phyloP scores from a whole-genome alignment of 169 alveolate genomes.

The Plasmodium vinckei region DNA sequence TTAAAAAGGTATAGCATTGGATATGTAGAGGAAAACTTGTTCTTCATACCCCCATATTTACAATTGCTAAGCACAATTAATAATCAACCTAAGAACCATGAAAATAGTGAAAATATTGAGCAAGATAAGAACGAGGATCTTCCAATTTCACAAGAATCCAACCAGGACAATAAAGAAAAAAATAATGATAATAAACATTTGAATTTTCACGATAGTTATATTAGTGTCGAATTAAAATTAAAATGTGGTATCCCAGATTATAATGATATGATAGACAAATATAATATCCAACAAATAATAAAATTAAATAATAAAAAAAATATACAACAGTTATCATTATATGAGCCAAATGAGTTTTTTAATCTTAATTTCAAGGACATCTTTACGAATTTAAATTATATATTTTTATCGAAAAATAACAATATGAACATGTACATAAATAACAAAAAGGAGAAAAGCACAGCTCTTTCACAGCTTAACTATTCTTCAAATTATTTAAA shows the following conservation, averaged over 20 bases:
- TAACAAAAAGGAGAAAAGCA: slow-evolving; percentile 19
- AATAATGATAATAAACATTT: too few species aligned
- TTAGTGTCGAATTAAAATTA: slow-evolving; percentile 81
- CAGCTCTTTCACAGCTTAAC: slow-evolving; percentile 6
- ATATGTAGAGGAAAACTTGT: slow-evolving; percentile 70
- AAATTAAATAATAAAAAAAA: slow-evolving; percentile 74
- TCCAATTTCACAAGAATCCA: not conserved
- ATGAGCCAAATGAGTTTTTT: slow-evolving; percentile 47
- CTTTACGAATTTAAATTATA: slow-evolving; percentile 50
- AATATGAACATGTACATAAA: slow-evolving; percentile 62
- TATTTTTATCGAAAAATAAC: slow-evolving; percentile 39
- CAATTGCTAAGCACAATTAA: not conserved
- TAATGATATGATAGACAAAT: slow-evolving; percentile 78
- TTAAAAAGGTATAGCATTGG: slow-evolving; percentile 20
- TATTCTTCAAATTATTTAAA: not conserved
- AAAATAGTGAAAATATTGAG: not conserved
- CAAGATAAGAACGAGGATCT: not conserved
- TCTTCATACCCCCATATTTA: slow-evolving; percentile 41
- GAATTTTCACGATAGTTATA: slow-evolving; percentile 13
- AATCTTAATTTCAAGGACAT: slow-evolving; percentile 52
- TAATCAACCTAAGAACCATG: not conserved
- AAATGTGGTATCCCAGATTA: slow-evolving; percentile 83
- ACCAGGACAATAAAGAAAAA: not conserved
- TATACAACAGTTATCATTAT: slow-evolving; percentile 46
- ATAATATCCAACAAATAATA: slow-evolving; percentile 79